Percentiles rank a stretch among this genome's conserved stretches.
Evolutionary conservation across 495 filamentous ascomycete genomes (phyloP).

Genomic region (Hypoxylon subgilvum): DNA sequence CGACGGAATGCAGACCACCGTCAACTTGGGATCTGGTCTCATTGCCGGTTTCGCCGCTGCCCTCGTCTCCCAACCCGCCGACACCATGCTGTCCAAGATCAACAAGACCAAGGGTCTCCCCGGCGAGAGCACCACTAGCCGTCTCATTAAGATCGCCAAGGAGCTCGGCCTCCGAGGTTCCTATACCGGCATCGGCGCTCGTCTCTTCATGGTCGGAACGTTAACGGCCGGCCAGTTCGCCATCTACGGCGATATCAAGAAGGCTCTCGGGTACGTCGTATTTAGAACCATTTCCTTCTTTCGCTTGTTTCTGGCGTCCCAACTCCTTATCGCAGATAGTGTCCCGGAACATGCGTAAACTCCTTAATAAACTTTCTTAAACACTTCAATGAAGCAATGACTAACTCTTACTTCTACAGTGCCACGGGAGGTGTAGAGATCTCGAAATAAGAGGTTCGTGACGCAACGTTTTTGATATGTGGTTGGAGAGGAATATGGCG

Average conservation of each 20-base stretch:
- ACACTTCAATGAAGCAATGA: no score
- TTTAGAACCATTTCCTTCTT: no score
- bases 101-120: constrained; percentile 99
- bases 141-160: constrained; percentile 93
- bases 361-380: no score
- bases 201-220: constrained; percentile 82
- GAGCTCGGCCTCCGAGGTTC: constrained; percentile 90
- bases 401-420: no score
- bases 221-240: constrained; percentile 94
- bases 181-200: constrained; percentile 90
- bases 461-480: no score
- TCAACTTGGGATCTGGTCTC: constrained; percentile 95
- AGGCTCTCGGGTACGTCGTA: no score
- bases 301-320: no score
- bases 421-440: constrained; percentile 84
- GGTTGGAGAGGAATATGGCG: constrained; percentile 3
- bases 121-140: constrained; percentile 88
- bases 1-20: constrained; percentile 75
- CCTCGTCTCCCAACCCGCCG: constrained; percentile 94
- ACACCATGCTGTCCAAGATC: constrained; percentile 99
- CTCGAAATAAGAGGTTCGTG: constrained; percentile 51
- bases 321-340: no score
- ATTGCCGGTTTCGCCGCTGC: constrained; percentile 98
- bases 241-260: constrained; percentile 69
- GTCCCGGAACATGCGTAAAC: no score